phyloP scores from a whole-genome alignment of 2,329 filamentous ascomycete species.

The Ophiostoma perfectum region DNA sequence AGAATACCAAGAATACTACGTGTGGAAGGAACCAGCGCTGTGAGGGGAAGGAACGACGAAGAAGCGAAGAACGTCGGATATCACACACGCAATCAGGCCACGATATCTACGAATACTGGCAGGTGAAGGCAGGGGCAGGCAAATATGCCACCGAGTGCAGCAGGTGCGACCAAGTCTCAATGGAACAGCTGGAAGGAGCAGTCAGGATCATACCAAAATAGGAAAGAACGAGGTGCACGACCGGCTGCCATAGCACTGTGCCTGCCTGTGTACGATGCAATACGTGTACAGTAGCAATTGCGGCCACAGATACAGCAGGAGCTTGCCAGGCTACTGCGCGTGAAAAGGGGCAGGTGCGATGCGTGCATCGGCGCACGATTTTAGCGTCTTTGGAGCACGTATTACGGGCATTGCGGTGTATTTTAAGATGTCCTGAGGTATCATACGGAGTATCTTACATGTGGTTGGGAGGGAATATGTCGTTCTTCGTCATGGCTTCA shows the following conservation, averaged over 20 bases:
- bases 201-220: background rate
- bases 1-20: background rate
- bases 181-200: background rate
- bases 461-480: background rate
- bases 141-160: no score
- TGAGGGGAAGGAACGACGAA: background rate
- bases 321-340: constrained; percentile 17
- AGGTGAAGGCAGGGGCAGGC: background rate
- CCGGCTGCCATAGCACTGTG: background rate
- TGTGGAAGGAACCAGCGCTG: background rate
- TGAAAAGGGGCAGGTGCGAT: constrained; percentile 21
- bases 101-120: background rate
- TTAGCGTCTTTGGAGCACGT: background rate
- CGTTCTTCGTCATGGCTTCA: constrained; percentile 5
- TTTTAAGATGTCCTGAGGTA: background rate
- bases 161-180: background rate
- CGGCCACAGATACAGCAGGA: background rate
- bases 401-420: background rate
- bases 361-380: constrained; percentile 12
- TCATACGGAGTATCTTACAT: background rate
- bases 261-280: background rate
- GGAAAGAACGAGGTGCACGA: constrained; percentile 1
- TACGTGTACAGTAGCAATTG: background rate
- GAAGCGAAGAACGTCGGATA: background rate
- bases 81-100: background rate